A percentile compares a stretch with the other conserved stretches of the same genome.
Conservation (phyloP, 768 basidiomycete genomes). For the Lepiota venenata region DNA sequence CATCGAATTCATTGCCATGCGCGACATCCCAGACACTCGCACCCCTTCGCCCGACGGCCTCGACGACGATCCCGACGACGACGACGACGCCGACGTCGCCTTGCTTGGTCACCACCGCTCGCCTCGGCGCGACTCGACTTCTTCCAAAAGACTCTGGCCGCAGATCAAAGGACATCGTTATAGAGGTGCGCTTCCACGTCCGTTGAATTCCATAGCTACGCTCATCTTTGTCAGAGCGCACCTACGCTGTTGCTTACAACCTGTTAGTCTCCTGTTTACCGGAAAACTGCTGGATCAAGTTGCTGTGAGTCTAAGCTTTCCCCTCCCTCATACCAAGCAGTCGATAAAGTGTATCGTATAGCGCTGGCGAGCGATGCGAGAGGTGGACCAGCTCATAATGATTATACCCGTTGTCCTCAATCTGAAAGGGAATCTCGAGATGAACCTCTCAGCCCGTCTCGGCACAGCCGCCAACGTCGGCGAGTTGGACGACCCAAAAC, state of each 20-base stretch:
- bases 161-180: slow-evolving; percentile 60
- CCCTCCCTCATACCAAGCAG: neutral
- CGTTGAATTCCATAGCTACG: neutral
- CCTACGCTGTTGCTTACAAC: slow-evolving; percentile 86
- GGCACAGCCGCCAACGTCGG: slow-evolving; percentile 94
- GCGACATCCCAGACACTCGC: slow-evolving; percentile 19
- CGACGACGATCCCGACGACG: slow-evolving; percentile 28
- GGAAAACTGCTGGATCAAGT: slow-evolving; percentile 88
- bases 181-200: slow-evolving; percentile 52
- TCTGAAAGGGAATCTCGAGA: slow-evolving; percentile 97
- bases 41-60: slow-evolving; percentile 30
- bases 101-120: slow-evolving; percentile 33
- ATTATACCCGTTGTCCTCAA: slow-evolving; percentile 93
- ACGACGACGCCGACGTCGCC: slow-evolving; percentile 39
- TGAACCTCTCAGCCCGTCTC: slow-evolving; percentile 96
- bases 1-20: slow-evolving; percentile 33
- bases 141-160: slow-evolving; percentile 39
- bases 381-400: slow-evolving; percentile 94
- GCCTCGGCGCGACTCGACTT: slow-evolving; percentile 1
- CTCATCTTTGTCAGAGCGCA: slow-evolving; percentile 54
- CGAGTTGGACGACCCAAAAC: slow-evolving; percentile 71
- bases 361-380: slow-evolving; percentile 87
- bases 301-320: slow-evolving; percentile 49
- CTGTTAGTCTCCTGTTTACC: slow-evolving; percentile 81
- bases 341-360: slow-evolving; percentile 22